Evolutionary conservation across 129 eudicot genomes (phyloP).

Genomic region (Artemisia tridentata): DNA sequence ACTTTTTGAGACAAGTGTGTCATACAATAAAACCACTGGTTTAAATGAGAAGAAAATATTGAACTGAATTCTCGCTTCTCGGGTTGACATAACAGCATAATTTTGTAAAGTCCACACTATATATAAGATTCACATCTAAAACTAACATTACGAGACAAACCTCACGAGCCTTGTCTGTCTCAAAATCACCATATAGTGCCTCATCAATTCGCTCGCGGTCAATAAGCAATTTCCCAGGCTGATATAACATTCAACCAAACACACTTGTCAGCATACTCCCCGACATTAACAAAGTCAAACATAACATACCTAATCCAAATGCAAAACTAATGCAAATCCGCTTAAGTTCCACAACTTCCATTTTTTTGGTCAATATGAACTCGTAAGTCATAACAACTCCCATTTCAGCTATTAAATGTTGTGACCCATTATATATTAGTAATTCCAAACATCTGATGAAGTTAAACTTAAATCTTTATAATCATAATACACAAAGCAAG

Average conservation of each 20-base stretch:
- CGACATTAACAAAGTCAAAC: too few species aligned
- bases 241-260: slow-evolving; percentile 24
- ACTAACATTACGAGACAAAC: slow-evolving; percentile 36
- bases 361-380: too few species aligned
- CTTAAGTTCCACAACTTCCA: neutral
- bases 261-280: neutral
- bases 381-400: too few species aligned
- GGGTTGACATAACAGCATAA: neutral
- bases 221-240: slow-evolving; percentile 90
- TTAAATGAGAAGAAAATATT: neutral
- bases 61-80: neutral
- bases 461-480: too few species aligned
- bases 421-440: too few species aligned
- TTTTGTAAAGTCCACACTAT: neutral
- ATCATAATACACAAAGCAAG: too few species aligned
- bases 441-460: too few species aligned
- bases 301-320: too few species aligned
- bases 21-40: neutral
- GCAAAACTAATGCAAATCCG: neutral
- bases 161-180: slow-evolving; percentile 94
- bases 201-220: slow-evolving; percentile 89
- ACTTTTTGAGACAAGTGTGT: neutral
- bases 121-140: slow-evolving; percentile 11
- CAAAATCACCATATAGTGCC: slow-evolving; percentile 90
- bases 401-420: too few species aligned